Base-by-base conservation (phyloP, 306 rosid species). In the Dryas octopetala region DNA sequence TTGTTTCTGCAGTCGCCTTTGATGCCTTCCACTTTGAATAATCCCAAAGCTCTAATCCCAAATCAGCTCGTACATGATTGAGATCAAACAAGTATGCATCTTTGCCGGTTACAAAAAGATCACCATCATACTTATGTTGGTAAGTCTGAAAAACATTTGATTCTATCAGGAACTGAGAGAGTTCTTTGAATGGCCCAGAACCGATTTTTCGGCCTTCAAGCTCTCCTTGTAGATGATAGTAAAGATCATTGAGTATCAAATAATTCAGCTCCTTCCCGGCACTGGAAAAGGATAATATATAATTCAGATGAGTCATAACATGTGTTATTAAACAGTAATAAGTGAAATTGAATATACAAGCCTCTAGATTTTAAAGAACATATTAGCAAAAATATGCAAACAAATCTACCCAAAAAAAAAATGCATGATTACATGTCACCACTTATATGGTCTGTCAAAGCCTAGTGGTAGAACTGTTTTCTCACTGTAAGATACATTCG, bases 141-240 rank as follows among this genome's bases (percentile, higher is more conserved):
- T 89, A 85, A 62, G 76, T 67, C 66, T 74, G 88, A 69, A 91
- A 81, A 66, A 86, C 68, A 66, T 78, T 80, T 73, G 91, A 87
- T 66, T 90, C 92, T 50, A 79, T 79, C 54, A 95, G 85, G 81
- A 68, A 87, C 76, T 78, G 89, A 70, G 83, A 84, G 76, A 95
- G 88, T 79, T 90, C 97, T 81, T 88, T 95, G 81, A 91, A 91
- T 51, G 97, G 91, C 70, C 96, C 98, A 52, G 80, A 51, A 73
- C 85, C 81, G 76, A 95, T 88, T 83, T 85, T 79, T 69, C 97
- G 91, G 79, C 98, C 97, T 87, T 95, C 97, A 68, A 95, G 84
- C 88, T 91, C 96, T 79, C 97, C 98, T 86, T 95, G 89, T 49
- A 95, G 81, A 82, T 95, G 97, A 88, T 91, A 90, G 78, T 86